Evolutionary conservation across 371 early-diverging fungal genomes (phyloP).

Genomic region (Paraphysoderma sedebokerense): DNA sequence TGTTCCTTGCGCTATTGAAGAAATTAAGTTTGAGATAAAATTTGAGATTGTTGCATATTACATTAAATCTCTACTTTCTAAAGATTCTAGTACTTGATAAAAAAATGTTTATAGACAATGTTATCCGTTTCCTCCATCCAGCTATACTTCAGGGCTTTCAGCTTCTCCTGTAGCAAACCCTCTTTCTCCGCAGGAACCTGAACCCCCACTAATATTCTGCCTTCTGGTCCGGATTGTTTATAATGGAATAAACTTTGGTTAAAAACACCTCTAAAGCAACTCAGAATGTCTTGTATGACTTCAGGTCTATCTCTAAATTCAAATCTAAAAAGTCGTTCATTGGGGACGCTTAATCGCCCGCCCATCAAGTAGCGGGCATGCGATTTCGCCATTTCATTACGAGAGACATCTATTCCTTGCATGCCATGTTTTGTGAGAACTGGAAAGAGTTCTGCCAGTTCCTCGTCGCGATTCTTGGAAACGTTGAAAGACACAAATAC

Average conservation of each 20-base stretch:
- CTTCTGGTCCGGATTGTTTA: constrained; percentile 85
- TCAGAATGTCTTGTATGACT: constrained; percentile 65
- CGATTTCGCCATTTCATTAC: constrained; percentile 85
- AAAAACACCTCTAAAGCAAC: constrained; percentile 46
- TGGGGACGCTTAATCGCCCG: constrained; percentile 47
- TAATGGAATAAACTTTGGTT: constrained; percentile 90
- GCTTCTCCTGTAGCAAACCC: no score
- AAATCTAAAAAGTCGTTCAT: constrained; percentile 84
- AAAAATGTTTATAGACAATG: no score
- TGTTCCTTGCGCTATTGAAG: no score
- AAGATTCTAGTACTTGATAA: no score
- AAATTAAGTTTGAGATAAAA: no score
- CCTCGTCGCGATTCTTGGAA: constrained; percentile 25
- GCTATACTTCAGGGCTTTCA: no score
- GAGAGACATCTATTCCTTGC: constrained; percentile 55
- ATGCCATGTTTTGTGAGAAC: constrained; percentile 38
- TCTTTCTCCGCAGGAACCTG: constrained; percentile 52
- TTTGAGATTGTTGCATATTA: no score
- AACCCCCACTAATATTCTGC: constrained; percentile 77
- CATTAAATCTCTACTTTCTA: no score
- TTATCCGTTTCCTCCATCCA: no score
- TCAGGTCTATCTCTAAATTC: constrained; percentile 90
- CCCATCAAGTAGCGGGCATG: constrained; percentile 88
- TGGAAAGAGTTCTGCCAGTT: constrained; percentile 43
- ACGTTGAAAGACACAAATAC: constrained; percentile 78